Conservation (phyloP, 805 yeast genomes). For the Hanseniaspora nectarophila region DNA sequence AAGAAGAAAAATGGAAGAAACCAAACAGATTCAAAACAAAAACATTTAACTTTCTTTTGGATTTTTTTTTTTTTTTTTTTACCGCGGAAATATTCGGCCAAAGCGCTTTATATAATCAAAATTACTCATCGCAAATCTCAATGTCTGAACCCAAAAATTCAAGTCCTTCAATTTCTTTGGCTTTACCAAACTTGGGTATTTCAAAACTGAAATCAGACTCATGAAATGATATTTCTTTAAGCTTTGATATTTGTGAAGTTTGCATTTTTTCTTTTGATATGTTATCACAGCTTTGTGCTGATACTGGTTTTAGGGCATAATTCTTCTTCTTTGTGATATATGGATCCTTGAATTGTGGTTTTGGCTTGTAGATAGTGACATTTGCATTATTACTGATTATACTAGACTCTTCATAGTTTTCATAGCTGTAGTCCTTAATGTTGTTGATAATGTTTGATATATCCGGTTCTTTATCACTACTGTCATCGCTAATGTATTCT, state of each 20-base stretch:
- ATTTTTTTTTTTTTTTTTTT: no score
- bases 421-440: neutral
- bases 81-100: no score
- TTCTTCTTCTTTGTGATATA: no score
- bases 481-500: neutral
- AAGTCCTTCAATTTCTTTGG: constrained; percentile 12
- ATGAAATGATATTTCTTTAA: neutral
- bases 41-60: no score
- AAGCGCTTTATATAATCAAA: no score
- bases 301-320: neutral
- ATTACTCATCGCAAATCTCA: constrained; percentile 16
- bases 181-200: neutral
- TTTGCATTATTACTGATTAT: neutral
- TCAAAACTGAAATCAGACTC: constrained; percentile 1
- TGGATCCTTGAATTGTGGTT: neutral
- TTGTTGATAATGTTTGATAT: neutral
- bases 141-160: constrained; percentile 23
- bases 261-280: neutral
- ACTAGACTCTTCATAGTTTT: neutral
- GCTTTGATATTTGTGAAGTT: neutral
- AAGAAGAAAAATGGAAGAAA: no score
- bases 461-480: neutral
- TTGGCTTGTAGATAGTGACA: neutral
- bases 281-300: neutral
- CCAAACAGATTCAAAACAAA: no score